These are phyloP conservation scores for Pseudogymnoascus sp. DNA, from an alignment of 2,329 filamentous ascomycete genomes.

Conservation along the genomic window DNA sequence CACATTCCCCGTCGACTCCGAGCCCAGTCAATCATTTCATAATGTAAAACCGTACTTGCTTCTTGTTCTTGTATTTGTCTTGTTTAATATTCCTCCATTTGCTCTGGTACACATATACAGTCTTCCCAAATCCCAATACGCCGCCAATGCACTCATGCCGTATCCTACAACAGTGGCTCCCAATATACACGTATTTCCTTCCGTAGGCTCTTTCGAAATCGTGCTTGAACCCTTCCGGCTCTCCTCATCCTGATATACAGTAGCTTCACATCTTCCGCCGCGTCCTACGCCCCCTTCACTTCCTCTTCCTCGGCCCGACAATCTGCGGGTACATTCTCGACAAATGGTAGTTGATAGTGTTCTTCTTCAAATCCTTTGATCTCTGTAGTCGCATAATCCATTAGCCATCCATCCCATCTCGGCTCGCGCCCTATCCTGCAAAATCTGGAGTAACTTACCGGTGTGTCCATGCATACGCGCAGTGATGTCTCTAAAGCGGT, in stretches of 20 bases:
- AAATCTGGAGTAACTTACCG: slow-evolving; percentile 41
- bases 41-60: neutral
- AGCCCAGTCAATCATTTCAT: neutral
- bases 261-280: neutral
- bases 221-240: neutral
- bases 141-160: slow-evolving; percentile 1
- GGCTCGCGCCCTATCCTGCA: neutral
- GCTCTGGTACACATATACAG: slow-evolving; percentile 3
- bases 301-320: slow-evolving; percentile 60
- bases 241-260: slow-evolving; percentile 1
- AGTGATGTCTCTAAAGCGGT: slow-evolving; percentile 50
- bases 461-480: slow-evolving; percentile 70
- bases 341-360: slow-evolving; percentile 86
- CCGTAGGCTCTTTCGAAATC: neutral
- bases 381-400: slow-evolving; percentile 34
- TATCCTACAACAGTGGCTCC: slow-evolving; percentile 7
- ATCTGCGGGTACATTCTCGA: slow-evolving; percentile 66
- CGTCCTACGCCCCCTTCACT: slow-evolving; percentile 29
- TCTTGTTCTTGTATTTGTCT: neutral
- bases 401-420: slow-evolving; percentile 10
- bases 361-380: slow-evolving; percentile 52
- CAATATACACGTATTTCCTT: neutral
- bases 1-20: neutral
- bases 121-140: slow-evolving; percentile 9
- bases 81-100: neutral